Percentiles rank a stretch among this genome's conserved stretches.
Conservation (phyloP, 768 basidiomycete species). For the Leccinum uliginosum region DNA sequence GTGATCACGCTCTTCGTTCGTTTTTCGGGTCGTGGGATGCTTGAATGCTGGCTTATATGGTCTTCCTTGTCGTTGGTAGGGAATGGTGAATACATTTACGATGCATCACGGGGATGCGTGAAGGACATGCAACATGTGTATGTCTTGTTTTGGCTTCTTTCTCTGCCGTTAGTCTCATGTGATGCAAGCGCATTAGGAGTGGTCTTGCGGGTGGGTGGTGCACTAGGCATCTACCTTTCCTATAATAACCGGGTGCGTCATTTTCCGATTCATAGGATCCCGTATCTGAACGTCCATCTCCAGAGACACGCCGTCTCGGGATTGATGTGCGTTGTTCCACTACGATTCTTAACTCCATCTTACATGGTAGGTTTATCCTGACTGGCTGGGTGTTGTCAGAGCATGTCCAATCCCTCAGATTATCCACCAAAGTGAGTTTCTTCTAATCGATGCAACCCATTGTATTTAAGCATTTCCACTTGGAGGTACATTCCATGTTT, state of each 20-base stretch:
- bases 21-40: slow-evolving; percentile 3
- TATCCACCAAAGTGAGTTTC: slow-evolving; percentile 66
- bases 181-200: slow-evolving; percentile 47
- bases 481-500: slow-evolving; percentile 83
- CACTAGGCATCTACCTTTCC: slow-evolving; percentile 80
- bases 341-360: neutral
- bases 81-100: slow-evolving; percentile 83
- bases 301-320: slow-evolving; percentile 76
- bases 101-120: slow-evolving; percentile 74
- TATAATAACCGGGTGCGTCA: slow-evolving; percentile 65
- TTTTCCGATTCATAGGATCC: neutral
- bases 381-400: slow-evolving; percentile 95
- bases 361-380: slow-evolving; percentile 60
- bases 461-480: neutral
- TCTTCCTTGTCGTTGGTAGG: slow-evolving; percentile 4
- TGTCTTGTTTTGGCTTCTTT: slow-evolving; percentile 25
- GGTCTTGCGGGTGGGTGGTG: slow-evolving; percentile 84
- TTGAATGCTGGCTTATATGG: neutral
- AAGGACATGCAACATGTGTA: slow-evolving; percentile 96
- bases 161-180: slow-evolving; percentile 1
- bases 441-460: neutral
- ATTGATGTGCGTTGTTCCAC: slow-evolving; percentile 53
- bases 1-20: slow-evolving; percentile 50
- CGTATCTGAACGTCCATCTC: neutral
- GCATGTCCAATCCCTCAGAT: slow-evolving; percentile 78